Evolutionary conservation across 2,329 filamentous ascomycete species (phyloP), one percentile per base, ranked within the genome.

Genomic region (Coleophoma crateriformis): DNA sequence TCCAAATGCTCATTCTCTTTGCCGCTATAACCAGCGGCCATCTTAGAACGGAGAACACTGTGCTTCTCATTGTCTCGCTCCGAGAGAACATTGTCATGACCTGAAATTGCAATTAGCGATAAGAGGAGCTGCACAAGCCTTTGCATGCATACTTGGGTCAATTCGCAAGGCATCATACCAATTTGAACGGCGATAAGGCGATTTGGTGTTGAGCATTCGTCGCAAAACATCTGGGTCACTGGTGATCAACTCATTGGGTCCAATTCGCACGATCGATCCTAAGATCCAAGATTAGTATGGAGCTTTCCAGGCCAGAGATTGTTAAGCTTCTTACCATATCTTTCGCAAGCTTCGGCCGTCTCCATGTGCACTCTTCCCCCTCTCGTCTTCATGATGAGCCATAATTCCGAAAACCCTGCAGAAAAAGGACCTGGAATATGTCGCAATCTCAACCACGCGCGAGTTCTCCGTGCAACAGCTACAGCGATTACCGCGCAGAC

Each of bases 1-100:
- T 80, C 76, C 1, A 79, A 60, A 8, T 65, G 63, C 3, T 71
- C 68, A 14, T 78, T 75, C 42, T 78, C 77, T 52, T 74, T 74
- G 33, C 37, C 41, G 39, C 32, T 62, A 71, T 27, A 74, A 19
- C 73, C 77, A 4, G 71, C 63, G 4, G 72, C 68, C 68, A 79
- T 72, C 53, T 77, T 75, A 32, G 70, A 68, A 10, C 68, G 66
- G 35, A 74, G 59, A 45, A 59, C 58, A 19, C 58, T 59, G 59
- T 73, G 77, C 15, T 68, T 62, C 14, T 59, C 68, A 38, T 75
- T 72, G 48, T 80, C 67, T 39, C 72, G 67, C 41, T 71, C 66
- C 1, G 72, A 76, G 38, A 80, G 73, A 13, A 82, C 69, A 49
- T 75, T 78, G 51, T 79, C 74, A 32, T 71, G 65, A 14, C 27